Evolutionary conservation across 2,329 filamentous ascomycete genomes (phyloP).

Genomic region (Scortechinia acanthostroma): DNA sequence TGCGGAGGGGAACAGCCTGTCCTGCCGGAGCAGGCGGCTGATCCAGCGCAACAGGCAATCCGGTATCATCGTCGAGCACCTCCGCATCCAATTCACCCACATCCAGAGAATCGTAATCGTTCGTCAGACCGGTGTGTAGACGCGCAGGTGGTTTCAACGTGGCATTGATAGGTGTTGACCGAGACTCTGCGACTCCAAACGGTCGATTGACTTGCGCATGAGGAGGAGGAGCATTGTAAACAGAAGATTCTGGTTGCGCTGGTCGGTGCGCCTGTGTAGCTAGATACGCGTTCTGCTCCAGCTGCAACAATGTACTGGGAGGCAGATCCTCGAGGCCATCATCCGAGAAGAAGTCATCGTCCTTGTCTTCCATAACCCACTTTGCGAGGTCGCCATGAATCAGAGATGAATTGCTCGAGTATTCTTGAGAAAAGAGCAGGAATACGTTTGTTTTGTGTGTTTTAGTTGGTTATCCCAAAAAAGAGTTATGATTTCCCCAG

Average conservation of each 20-base stretch:
- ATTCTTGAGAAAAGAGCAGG: too few relatives aligned
- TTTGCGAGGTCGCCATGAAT: conserved; percentile 32
- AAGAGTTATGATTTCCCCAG: too few relatives aligned
- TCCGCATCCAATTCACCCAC: conserved; percentile 31
- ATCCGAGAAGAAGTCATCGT: conserved; percentile 36
- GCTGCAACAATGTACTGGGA: conserved; percentile 26
- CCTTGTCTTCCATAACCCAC: conserved; percentile 26
- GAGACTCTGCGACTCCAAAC: too few relatives aligned
- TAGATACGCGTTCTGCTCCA: conserved; percentile 32
- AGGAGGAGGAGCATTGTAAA: conserved; percentile 1
- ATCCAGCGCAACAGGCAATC: conserved; percentile 12
- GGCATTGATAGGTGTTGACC: background rate
- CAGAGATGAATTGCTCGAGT: too few relatives aligned
- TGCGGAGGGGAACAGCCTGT: too few relatives aligned
- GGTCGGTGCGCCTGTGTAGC: conserved; percentile 25
- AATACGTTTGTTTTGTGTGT: too few relatives aligned
- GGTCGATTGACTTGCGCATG: background rate
- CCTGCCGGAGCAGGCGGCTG: too few relatives aligned
- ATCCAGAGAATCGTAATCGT: conserved; percentile 28
- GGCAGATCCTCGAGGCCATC: conserved; percentile 27
- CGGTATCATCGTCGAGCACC: conserved; percentile 25
- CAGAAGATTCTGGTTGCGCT: conserved; percentile 3
- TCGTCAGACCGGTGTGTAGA: conserved; percentile 1
- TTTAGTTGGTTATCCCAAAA: too few relatives aligned
- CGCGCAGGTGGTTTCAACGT: background rate